Evolutionary conservation across 495 filamentous ascomycete genomes (phyloP), one percentile per base, ranked within the genome.

Genomic region (Penicillium mononematosum): DNA sequence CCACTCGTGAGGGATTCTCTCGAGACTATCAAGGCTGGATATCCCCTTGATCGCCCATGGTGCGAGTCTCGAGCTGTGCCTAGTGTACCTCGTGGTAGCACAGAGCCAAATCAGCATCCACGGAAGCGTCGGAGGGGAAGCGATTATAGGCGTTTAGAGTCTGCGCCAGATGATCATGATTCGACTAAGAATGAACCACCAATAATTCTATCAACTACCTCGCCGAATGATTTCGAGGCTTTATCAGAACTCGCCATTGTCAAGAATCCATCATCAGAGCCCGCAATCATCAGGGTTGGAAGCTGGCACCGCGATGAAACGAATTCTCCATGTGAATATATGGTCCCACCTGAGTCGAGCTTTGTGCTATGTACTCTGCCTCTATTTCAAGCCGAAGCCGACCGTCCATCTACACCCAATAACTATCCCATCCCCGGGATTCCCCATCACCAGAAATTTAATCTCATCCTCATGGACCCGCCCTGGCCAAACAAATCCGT

Each of bases 401-500:
- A 34, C 39, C 25, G 17, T 20, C 31, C 25, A 32, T 43, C 39
- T 43, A 16, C 29, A 58, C n/a, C n/a, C 41, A 32, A 25, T 31
- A 8, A 38, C 24, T 43, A 53, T 22, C 62, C 65, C 7, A 75
- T 79, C 16, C 66, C 73, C 0, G 60, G 65, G 8, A 47, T 78
- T 1, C 49, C 64, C 7, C 17, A 5, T 12, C 32, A 55, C 17
- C 66, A 72, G 5, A 72, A 75, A 51, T 96, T 96, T 73, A 79
- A 93, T 66, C 75, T 96, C 38, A 82, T 97, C 45, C 70, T 96
- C 24, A 80, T 98, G 8, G 94, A 98, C 67, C 94, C 94, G 19
- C 94, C 94, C 3, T 98, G 93, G 93, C 87, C 90, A 2, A 97
- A 96, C 65, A 81, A 83, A n/a, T 96, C 91, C 22, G 94, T 87